Base-by-base conservation (phyloP, 768 basidiomycete genomes). In the Termitomyces sp. region DNA sequence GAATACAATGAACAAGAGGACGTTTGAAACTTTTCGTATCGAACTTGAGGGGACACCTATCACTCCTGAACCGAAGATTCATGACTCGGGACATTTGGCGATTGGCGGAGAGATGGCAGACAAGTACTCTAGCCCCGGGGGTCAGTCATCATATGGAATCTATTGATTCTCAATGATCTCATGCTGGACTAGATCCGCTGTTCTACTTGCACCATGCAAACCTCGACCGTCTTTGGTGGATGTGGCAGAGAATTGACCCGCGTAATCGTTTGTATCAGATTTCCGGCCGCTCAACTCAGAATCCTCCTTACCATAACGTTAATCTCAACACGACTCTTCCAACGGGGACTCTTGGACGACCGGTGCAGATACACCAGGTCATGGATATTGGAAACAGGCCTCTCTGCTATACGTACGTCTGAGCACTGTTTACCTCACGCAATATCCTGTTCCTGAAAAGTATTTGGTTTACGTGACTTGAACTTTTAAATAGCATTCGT, bases 201-300 rank as follows among this genome's bases (percentile, higher is more conserved):
- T 77, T 77, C 64, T 76, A 72, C 62, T 62, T 76, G 22, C 75
- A 77, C 56, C 74, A 76, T 53, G 69, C 72, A 14, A 75, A 74
- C 53, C 52, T 78, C 13, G 75, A 77, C 51, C 68, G 74, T n/a
- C 65, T 78, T 2, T 77, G 76, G 76, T 75, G 73, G 74, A 44
- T 63, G 8, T 78, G 77, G 77, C 74, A 74, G 44, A 58, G 60
- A 27, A 54, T 64, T 43, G 61, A 71, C 27, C 56, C 61, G 3
- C 55, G 58, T 0, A 58, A 56, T 5, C 70, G 73, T 18, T 48
- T 76, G 5, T 67, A 67, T 24, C 71, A 72, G 10, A 70, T 77
- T 2, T 72, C 75, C 5, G 76, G 76, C 20, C 69, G 68, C 9
- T 64, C 73, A 13, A 68, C 64, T 0, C 60, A 62, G 22, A 44